Evolutionary conservation across 129 eudicot genomes (phyloP).

Genomic region (Lonicera japonica): DNA sequence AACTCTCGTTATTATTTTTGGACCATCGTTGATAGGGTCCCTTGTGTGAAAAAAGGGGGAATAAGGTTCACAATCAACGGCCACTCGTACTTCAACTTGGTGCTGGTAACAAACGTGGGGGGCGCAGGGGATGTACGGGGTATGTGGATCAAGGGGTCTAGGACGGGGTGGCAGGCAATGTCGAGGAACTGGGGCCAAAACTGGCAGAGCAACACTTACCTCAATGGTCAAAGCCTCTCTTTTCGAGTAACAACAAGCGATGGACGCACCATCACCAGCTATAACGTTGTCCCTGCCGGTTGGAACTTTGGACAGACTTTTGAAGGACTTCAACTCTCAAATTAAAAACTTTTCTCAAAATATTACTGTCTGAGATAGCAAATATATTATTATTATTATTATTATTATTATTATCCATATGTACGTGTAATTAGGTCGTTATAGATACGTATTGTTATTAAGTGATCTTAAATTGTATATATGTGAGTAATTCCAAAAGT

Average conservation of each 20-base stretch:
- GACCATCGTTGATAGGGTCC: constrained; percentile 31
- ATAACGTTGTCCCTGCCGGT: constrained; percentile 44
- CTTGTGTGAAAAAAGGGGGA: constrained; percentile 68
- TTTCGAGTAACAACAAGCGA: constrained; percentile 49
- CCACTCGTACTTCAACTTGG: constrained; percentile 71
- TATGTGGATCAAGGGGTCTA: constrained; percentile 55
- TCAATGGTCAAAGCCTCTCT: constrained; percentile 57
- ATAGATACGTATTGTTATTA: too few relatives aligned
- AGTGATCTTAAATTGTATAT: too few relatives aligned
- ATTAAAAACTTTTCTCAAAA: neutral
- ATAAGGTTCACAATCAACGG: constrained; percentile 70
- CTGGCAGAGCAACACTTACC: constrained; percentile 63
- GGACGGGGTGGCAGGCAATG: constrained; percentile 61
- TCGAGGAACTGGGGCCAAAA: constrained; percentile 75
- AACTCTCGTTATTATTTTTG: too few relatives aligned
- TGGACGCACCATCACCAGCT: constrained; percentile 52
- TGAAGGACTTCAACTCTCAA: constrained; percentile 46
- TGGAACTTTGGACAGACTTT: constrained; percentile 77
- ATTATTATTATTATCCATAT: too few relatives aligned
- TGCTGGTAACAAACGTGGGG: constrained; percentile 60
- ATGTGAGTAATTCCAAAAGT: too few relatives aligned
- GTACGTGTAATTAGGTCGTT: too few relatives aligned
- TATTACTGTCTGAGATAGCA: neutral
- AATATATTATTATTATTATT: too few relatives aligned
- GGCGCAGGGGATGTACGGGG: constrained; percentile 63